Evolutionary conservation across 257 asterid genomes (phyloP).

Genomic region (Anisodus tanguticus): DNA sequence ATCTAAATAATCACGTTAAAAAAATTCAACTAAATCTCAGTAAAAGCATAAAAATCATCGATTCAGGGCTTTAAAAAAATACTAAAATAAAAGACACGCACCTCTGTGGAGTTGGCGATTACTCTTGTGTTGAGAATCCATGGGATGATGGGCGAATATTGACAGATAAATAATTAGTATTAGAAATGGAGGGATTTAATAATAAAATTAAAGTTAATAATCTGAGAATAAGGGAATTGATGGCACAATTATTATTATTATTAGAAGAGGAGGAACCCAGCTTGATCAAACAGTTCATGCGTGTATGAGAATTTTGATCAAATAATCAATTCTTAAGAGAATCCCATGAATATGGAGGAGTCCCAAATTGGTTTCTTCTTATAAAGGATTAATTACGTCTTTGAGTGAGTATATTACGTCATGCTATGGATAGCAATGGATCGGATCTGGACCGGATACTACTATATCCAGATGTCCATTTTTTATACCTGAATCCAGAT

Average conservation of each 20-base stretch:
- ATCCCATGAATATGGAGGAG: neutral
- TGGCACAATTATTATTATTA: conserved; percentile 34
- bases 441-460: too few species aligned
- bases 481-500: too few species aligned
- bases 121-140: conserved; percentile 64
- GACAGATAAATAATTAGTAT: conserved; percentile 33
- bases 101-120: conserved; percentile 69
- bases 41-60: neutral
- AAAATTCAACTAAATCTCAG: neutral
- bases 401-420: too few species aligned
- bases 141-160: conserved; percentile 37
- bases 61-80: neutral
- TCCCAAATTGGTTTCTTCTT: too few species aligned
- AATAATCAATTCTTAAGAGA: neutral
- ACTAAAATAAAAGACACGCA: conserved; percentile 28
- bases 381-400: too few species aligned
- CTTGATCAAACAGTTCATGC: conserved; percentile 88
- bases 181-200: conserved; percentile 9
- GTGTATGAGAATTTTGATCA: conserved; percentile 43
- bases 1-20: neutral
- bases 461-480: too few species aligned
- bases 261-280: conserved; percentile 56
- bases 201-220: conserved; percentile 41
- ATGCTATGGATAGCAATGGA: too few species aligned
- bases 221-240: conserved; percentile 18